Base-by-base conservation (phyloP, 2,329 filamentous ascomycete species). In the Fusarium euwallaceae region DNA sequence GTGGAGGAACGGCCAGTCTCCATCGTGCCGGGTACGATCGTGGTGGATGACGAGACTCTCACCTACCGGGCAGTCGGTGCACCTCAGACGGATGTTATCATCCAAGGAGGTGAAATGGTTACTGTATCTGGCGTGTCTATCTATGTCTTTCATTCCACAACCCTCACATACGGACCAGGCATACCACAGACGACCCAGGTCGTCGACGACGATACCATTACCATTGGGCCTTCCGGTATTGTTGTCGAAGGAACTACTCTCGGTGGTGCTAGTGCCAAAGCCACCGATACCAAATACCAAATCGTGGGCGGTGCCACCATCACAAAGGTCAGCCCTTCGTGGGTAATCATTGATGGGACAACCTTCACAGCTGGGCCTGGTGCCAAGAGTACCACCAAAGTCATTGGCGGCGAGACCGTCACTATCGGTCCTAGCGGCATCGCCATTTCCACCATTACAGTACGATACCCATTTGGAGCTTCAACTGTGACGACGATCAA, bases 261-360 rank as follows among this genome's bases (percentile, higher is more conserved):
- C 0, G 87, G 87, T 20, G 88, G 87, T 0, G 71, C 78, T 4
- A 67, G 75, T 1, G 87, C 84, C 16, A 72, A 75, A 4, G 61
- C 79, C 2, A 80, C 78, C 2, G 82, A 81, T 14, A 87, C 85
- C 1, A 80, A 82, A 3, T 86, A 83, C 75, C 86, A 85, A 51
- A 84, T 89, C 65, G 84, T 88, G 10, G 88, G 88, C 61, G 88
- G 88, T 12, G 87, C 85, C 17, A 89, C 88, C 4, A 82, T 90
- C 62, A 88, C 87, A 17, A 84, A 87, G 74, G 75, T 89, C 10
- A 86, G 84, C n/a, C 80, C 85, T 1, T 87, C 84, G 4, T 80
- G 85, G 14, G 84, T 88, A 2, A 84, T 91, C 32, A 82, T 92
- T 59, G 81, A 83, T 39, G 86, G 86, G 37, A 81, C 81, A 4